Conservation (phyloP, 345 rosid genomes). For the Lenwebbia sp. region DNA sequence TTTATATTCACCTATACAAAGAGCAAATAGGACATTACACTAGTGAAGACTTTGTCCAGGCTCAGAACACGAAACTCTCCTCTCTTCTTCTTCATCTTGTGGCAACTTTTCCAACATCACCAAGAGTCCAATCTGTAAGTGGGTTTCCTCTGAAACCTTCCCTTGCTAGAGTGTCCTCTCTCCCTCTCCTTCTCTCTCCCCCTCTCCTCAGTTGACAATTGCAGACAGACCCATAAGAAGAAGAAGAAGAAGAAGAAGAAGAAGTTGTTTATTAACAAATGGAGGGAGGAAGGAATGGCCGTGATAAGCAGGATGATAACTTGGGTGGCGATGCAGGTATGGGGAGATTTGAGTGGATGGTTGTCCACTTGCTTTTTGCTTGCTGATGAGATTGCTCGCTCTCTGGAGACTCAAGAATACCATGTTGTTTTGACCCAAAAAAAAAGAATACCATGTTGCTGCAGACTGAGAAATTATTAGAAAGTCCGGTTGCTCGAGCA, state of each 20-base stretch:
- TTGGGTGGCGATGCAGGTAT: background rate
- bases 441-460: background rate
- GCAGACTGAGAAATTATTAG: background rate
- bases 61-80: background rate
- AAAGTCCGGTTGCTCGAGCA: background rate
- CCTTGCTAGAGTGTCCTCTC: background rate
- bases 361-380: background rate
- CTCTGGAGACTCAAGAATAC: background rate
- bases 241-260: background rate
- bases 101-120: background rate
- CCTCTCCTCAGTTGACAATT: no score
- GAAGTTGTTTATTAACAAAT: background rate
- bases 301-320: background rate
- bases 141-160: background rate
- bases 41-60: background rate
- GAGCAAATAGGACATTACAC: background rate
- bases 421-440: background rate
- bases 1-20: background rate
- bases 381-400: conserved; percentile 1
- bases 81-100: background rate
- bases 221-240: background rate
- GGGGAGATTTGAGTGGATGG: background rate
- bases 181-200: background rate
- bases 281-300: background rate
- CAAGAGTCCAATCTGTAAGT: background rate